These are phyloP conservation scores for Cyclocybe aegerita DNA, from an alignment of 768 basidiomycete genomes.

Conservation along the genomic window DNA sequence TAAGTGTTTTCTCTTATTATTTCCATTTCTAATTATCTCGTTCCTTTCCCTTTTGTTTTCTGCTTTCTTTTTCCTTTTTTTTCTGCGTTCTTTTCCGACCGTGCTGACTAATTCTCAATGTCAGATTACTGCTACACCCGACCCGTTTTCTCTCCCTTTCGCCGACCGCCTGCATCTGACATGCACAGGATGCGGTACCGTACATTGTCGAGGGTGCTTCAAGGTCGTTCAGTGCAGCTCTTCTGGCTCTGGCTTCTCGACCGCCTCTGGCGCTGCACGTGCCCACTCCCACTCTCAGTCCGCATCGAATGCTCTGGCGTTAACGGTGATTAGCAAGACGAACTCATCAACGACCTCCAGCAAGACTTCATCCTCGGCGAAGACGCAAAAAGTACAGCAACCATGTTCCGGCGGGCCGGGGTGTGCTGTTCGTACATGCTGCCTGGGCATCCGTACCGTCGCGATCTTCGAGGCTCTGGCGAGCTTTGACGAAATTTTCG, in stretches of 20 bases:
- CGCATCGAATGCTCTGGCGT: no score
- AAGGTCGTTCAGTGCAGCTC: constrained; percentile 17
- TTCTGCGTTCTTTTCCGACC: background rate
- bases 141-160: constrained; percentile 16
- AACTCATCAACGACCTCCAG: no score
- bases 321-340: no score
- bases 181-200: constrained; percentile 26
- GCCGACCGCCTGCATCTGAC: constrained; percentile 22
- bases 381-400: background rate
- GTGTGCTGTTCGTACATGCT: constrained; percentile 30
- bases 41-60: background rate
- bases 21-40: background rate
- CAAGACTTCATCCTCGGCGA: no score
- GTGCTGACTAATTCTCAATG: background rate
- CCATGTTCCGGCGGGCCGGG: constrained; percentile 24
- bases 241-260: constrained; percentile 3
- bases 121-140: constrained; percentile 10
- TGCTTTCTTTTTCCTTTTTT: background rate
- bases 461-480: constrained; percentile 32
- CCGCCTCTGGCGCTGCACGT: background rate
- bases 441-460: constrained; percentile 27
- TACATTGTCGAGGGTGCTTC: constrained; percentile 35
- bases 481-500: constrained; percentile 28
- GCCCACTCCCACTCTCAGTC: background rate
- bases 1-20: constrained; percentile 11